phyloP scores from a whole-genome alignment of 1,284 basidiomycete genomes.

The Fomitopsis betulina region DNA sequence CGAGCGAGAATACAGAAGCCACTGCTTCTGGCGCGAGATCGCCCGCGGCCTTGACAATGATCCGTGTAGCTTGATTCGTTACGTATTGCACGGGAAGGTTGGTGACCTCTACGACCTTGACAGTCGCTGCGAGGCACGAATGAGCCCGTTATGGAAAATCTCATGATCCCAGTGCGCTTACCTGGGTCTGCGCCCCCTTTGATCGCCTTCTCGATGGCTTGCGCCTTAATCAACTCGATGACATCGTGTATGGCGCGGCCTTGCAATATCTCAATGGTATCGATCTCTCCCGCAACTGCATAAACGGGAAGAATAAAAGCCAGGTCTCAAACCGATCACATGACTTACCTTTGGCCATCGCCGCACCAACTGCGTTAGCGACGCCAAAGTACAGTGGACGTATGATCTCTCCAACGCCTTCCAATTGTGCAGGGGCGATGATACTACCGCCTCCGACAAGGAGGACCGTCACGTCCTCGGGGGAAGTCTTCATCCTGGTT shows the following conservation, averaged over 20 bases:
- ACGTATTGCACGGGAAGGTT: constrained; percentile 44
- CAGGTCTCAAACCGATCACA: not conserved
- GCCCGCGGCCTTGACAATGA: constrained; percentile 45
- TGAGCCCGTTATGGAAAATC: not conserved
- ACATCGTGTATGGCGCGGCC: constrained; percentile 36
- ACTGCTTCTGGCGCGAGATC: constrained; percentile 27
- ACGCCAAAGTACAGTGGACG: constrained; percentile 46
- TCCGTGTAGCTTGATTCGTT: constrained; percentile 44
- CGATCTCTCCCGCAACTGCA: constrained; percentile 28
- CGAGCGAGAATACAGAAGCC: constrained; percentile 4
- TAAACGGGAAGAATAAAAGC: not conserved
- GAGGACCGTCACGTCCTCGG: constrained; percentile 41
- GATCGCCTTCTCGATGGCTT: constrained; percentile 41
- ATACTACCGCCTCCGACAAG: constrained; percentile 52
- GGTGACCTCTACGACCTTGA: constrained; percentile 44
- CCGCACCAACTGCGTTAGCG: constrained; percentile 55
- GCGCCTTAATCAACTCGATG: constrained; percentile 35
- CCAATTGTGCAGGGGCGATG: constrained; percentile 37
- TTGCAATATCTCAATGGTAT: constrained; percentile 39
- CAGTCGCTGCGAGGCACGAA: constrained; percentile 16
- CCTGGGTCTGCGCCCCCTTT: constrained; percentile 38
- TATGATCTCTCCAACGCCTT: constrained; percentile 43
- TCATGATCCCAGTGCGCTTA: constrained; percentile 5
- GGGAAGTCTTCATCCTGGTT: constrained; percentile 51
- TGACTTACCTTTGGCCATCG: constrained; percentile 37